phyloP scores from a whole-genome alignment of 2,329 filamentous ascomycete genomes.

The Pyrenophora tritici-repentis region DNA sequence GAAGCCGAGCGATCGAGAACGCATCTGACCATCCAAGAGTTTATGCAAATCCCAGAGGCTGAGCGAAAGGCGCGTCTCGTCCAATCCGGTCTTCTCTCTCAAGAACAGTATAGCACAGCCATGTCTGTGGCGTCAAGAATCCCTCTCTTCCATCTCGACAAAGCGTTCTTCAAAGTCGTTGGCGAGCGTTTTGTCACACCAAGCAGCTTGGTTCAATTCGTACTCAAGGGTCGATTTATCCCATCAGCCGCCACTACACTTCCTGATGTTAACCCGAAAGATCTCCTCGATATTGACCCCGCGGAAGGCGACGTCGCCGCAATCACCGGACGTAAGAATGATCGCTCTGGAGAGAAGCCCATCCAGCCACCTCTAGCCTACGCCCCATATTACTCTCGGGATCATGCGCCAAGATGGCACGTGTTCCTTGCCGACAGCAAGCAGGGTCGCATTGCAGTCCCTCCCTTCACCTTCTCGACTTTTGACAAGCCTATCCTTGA shows the following conservation, averaged over 20 bases:
- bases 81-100: constrained; percentile 71
- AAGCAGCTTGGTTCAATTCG: constrained; percentile 87
- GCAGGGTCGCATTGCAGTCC: constrained; percentile 93
- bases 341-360: constrained; percentile 67
- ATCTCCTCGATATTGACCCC: constrained; percentile 89
- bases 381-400: constrained; percentile 86
- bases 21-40: constrained; percentile 80
- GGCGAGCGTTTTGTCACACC: constrained; percentile 93
- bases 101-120: constrained; percentile 76
- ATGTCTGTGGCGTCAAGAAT: constrained; percentile 81
- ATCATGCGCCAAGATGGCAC: constrained; percentile 90
- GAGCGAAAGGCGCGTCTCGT: constrained; percentile 74
- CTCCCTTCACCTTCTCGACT: constrained; percentile 90
- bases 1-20: constrained; percentile 67
- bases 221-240: constrained; percentile 92
- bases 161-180: constrained; percentile 97
- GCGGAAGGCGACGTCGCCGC: constrained; percentile 91
- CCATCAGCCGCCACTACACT: constrained; percentile 80
- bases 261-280: constrained; percentile 73
- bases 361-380: constrained; percentile 84
- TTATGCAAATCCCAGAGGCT: constrained; percentile 81
- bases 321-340: constrained; percentile 73
- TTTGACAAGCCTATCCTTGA: constrained; percentile 90
- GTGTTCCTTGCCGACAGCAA: constrained; percentile 93
- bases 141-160: constrained; percentile 81